Base-by-base conservation (phyloP, 2,329 filamentous ascomycete species). In the Stylonectria norvegica region DNA sequence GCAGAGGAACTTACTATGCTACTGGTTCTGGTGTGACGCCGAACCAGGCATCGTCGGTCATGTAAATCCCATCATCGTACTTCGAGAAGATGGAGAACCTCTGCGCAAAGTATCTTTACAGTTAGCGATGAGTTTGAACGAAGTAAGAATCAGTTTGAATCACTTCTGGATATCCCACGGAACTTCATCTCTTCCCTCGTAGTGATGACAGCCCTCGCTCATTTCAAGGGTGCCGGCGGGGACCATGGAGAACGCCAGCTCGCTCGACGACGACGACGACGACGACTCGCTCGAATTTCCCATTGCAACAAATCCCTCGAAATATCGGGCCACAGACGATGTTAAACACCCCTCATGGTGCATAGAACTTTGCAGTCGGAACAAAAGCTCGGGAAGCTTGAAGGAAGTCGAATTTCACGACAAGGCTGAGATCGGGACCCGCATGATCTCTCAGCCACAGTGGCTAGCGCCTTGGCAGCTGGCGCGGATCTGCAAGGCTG, bases 11-110 rank as follows among this genome's bases (percentile, higher is more conserved):
- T 56, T 71, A 93, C 87, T 76, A 81, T 45, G 93, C 93, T 19
- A 98, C 80, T 4, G 87, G 86, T 63, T 98, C 91, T 11, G 93
- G 90, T 0, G 94, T 98, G 6, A 97, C 90, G 40, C 90, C 93
- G 62, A 93, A 98, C 93, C 93, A 98, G 38, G 89, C 86, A 66
- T 91, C 85, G 61, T 95, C 83, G 0, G 94, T 98, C 74, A 98
- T 81, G 72, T 82, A 85, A 51, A 98, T 78, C 40, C 89, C 91
- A 43, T 90, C 77, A 61, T 96, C 85, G 61, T 96, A 98, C 54
- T 76, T 77, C 12, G 84, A 83, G 67, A 95, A 98, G 50, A 98
- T 86, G 37, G 82, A 84, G 63, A 93, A 83, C 44, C 93, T 80
- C 59, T 97, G 90, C 12, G 84, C 75, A 79, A 88, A 98, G 66